Evolutionary conservation across 169 alveolate genomes (phyloP), one percentile per base, ranked within the genome.

Genomic region (Plasmodium vinckei): DNA sequence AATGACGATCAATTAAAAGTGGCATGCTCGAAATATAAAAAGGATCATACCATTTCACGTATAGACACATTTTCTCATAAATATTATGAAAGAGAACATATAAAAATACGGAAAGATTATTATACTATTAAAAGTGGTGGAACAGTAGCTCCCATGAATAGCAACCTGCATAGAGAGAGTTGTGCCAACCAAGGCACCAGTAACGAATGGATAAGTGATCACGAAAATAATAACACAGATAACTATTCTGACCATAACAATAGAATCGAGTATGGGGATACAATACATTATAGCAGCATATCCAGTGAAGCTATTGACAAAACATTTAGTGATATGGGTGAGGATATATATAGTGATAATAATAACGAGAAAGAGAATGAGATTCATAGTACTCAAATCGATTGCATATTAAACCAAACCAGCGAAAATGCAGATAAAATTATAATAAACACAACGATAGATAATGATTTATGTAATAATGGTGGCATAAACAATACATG

Each of bases 1-100:
- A 82, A 82, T 71, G 84, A 82, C 9, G 90, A 82, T 25, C 72
- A 82, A 56, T 70, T 82, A 70, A 82, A 67, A 65, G 56, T 47
- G 54, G 56, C 17, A 25, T 27, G 25, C 27, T 9, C 5, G 39
- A 67, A 46, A 67, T 49, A 42, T n/a, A 60, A 67, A 42, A 25
- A 19, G 51, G 51, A 54, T 54, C 39, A 82, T 49, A 44, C 9
- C 21, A 49, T 33, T 56, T 49, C 63, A 46, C 44, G 47, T 47
- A 44, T 39, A 21, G 72, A 67, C 0, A 17, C 21, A 7, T 27
- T 49, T 60, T 46, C 84, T 25, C 60, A 51, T 21, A 82, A 67
- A 21, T 67, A 54, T 54, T 47, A 44, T 39, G 84, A 65, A 67
- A 67, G 56, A 15, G 73, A 53, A n/a, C 42, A 53, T 65, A 2